Evolutionary conservation across 164 flowering plant species (phyloP), one percentile per base, ranked within the genome.

Genomic region (Taxillus chinensis): DNA sequence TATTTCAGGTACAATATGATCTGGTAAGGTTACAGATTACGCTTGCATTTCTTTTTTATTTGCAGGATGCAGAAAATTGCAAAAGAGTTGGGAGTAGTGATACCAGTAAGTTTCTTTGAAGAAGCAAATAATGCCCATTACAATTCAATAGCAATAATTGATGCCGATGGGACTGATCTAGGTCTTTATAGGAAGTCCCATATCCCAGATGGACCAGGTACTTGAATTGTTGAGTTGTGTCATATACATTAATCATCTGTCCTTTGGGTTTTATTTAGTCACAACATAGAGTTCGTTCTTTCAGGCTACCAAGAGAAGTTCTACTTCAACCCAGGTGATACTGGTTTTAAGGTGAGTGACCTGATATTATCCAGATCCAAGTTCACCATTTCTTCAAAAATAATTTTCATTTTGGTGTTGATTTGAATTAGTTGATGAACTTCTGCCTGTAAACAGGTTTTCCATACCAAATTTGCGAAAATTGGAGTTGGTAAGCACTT

Each of bases 51-150:
- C 16, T 17, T 6, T 16, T 7, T 55, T 8, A 45, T 61, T 39
- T 62, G 62, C 78, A 90, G 98, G 79, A 89, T 90, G 96, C 95
- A 89, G 66, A 79, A 82, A 64, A 85, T 95, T 71, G 97, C 97
- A n/a, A 86, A 84, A 68, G 97, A 89, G 79, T 71, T 95, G 68
- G 91, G 90, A 58, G 91, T 95, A 38, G 99, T 95, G 51, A 82
- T 95, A 60, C 97, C 97, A 40, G 96, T 95, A 53, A 93, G 97
- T 73, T 93, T 93, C 78, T 93, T 93, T 78, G 97, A 95, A 78
- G 97, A 86, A 72, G 97, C 95, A 70, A 89, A 95, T 63, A 91
- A 89, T 77, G 99, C 99, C 39, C 97, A 89, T 78, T 95, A 89
- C 76, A 95, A 91, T 76, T 95, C 99, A 13, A 58, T 95, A 55